Conservation (phyloP, 768 basidiomycete genomes). For the Thelephora aurantiotincta region DNA sequence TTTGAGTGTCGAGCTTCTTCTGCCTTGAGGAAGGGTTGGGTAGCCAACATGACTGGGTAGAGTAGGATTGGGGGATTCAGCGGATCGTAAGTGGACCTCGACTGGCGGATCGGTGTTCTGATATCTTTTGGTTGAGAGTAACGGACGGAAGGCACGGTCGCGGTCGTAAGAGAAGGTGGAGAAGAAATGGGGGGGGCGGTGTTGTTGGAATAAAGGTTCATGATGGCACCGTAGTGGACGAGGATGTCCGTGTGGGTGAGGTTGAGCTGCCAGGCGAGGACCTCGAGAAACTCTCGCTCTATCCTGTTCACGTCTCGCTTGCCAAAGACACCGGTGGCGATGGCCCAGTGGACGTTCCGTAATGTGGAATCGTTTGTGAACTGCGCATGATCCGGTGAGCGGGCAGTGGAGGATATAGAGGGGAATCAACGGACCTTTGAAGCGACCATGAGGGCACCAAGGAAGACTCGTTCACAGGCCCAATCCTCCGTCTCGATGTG, state of each 20-base stretch:
- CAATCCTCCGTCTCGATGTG: conserved; percentile 73
- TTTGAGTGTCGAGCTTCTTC: no score
- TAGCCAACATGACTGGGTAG: no score
- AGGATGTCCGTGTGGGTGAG: conserved; percentile 53
- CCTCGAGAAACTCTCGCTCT: conserved; percentile 71
- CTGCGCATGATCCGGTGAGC: conserved; percentile 17
- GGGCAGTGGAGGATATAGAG: not conserved
- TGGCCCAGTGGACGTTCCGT: conserved; percentile 84
- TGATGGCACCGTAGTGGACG: conserved; percentile 23
- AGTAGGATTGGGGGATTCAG: no score
- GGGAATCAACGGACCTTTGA: conserved; percentile 45
- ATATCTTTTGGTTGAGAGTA: no score
- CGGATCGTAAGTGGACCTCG: no score
- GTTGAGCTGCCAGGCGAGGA: conserved; percentile 61
- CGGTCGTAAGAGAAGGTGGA: no score
- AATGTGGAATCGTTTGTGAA: conserved; percentile 83
- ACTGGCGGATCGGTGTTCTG: no score
- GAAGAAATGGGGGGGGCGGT: no score
- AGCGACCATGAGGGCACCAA: conserved; percentile 75
- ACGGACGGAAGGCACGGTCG: no score
- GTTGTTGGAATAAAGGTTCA: conserved; percentile 12
- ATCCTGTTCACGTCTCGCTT: conserved; percentile 71
- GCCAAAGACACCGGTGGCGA: conserved; percentile 73
- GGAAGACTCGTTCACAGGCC: conserved; percentile 84
- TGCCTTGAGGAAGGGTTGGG: no score